Percentiles rank a stretch among this genome's conserved stretches.
phyloP scores from a whole-genome alignment of 441 rosid species.

The Francoa sonchifolia region DNA sequence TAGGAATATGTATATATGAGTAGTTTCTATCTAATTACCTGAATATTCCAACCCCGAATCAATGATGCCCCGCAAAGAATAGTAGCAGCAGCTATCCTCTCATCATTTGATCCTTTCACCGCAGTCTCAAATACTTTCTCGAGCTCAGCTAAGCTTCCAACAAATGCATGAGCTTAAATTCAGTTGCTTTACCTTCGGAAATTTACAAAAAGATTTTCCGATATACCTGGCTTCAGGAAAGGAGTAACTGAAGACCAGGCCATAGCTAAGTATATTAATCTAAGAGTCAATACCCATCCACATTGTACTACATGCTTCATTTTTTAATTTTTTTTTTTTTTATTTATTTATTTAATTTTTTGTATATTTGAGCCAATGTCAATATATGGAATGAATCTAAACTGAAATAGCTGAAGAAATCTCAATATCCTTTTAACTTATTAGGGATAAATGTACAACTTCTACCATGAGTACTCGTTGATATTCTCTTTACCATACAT shows the following conservation, averaged over 20 bases:
- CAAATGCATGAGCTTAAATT: constrained; percentile 63
- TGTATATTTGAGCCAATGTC: constrained; percentile 4
- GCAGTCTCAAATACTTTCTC: constrained; percentile 62
- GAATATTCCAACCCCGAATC: constrained; percentile 71
- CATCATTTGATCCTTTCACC: constrained; percentile 54
- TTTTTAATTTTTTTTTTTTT: too few species aligned
- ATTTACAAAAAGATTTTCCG: constrained; percentile 59
- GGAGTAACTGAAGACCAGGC: constrained; percentile 53
- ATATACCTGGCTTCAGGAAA: constrained; percentile 62
- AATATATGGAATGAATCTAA: constrained; percentile 2
- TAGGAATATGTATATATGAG: constrained; percentile 1
- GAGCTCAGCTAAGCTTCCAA: constrained; percentile 82
- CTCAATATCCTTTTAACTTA: too few species aligned
- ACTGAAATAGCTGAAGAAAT: constrained; percentile 1
- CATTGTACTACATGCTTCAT: too few species aligned
- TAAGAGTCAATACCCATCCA: too few species aligned
- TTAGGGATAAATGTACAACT: constrained; percentile 1
- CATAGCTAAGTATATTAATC: constrained; percentile 21
- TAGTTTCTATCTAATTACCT: constrained; percentile 27
- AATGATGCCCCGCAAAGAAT: constrained; percentile 69
- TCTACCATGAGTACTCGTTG: not conserved
- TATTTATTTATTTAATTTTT: constrained; percentile 6
- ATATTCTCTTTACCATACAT: too few species aligned
- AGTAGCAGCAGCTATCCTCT: constrained; percentile 64
- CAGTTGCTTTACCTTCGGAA: constrained; percentile 60